phyloP scores from a whole-genome alignment of 2,329 filamentous ascomycete genomes.

The Myotisia sp. region DNA sequence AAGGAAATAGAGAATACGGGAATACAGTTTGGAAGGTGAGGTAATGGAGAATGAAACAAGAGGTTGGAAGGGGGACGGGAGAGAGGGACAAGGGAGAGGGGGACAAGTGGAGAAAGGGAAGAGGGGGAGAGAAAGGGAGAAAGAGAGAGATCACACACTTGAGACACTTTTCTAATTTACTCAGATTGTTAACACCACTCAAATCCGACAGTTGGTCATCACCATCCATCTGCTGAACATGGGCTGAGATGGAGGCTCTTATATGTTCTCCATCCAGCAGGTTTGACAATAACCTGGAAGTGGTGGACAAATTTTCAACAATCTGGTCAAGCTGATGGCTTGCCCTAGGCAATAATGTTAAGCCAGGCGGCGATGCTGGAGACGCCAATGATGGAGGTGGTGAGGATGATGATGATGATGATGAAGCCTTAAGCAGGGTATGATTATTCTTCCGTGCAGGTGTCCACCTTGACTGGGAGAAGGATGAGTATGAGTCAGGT shows the following conservation, averaged over 20 bases:
- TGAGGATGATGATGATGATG: not conserved
- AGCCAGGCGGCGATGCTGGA: not conserved
- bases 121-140: not conserved
- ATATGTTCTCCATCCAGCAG: slow-evolving; percentile 3
- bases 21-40: no score
- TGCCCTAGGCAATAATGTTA: not conserved
- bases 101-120: not conserved
- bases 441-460: not conserved
- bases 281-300: slow-evolving; percentile 1
- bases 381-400: slow-evolving; percentile 1
- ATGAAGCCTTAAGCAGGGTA: not conserved
- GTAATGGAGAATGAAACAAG: no score
- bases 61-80: not conserved
- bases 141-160: slow-evolving; percentile 1
- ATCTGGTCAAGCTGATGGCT: slow-evolving; percentile 2
- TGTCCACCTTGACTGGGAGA: no score
- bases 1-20: no score
- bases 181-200: slow-evolving; percentile 1
- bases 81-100: not conserved
- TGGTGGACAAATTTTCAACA: slow-evolving; percentile 1
- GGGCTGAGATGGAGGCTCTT: slow-evolving; percentile 1
- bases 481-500: no score
- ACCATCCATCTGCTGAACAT: slow-evolving; percentile 1
- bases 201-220: slow-evolving; percentile 3
- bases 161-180: not conserved